phyloP scores from a whole-genome alignment of 2,329 filamentous ascomycete genomes.

The Huntiella omanensis region DNA sequence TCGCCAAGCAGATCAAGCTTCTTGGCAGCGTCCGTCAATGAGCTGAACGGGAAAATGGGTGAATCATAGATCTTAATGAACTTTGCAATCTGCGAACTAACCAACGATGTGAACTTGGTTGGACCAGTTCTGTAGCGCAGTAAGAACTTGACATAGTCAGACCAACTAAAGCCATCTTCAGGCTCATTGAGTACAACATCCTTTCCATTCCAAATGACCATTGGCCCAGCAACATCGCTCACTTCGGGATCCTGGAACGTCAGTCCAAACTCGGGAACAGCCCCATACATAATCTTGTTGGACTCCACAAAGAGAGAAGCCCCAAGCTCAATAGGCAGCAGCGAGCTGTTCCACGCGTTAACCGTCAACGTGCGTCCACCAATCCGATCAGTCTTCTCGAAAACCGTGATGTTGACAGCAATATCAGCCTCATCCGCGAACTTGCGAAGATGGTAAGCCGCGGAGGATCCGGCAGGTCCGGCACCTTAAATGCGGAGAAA shows the following conservation, averaged over 20 bases:
- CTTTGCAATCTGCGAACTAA: constrained; percentile 48
- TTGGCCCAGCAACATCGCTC: constrained; percentile 24
- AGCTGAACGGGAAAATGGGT: constrained; percentile 70
- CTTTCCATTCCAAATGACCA: constrained; percentile 69
- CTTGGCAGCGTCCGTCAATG: constrained; percentile 47
- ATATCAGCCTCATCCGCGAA: constrained; percentile 45
- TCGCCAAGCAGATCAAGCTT: constrained; percentile 47
- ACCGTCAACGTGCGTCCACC: constrained; percentile 81
- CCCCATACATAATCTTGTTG: constrained; percentile 66
- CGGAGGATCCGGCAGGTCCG: constrained; percentile 70
- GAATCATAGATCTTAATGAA: constrained; percentile 67
- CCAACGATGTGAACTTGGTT: constrained; percentile 50
- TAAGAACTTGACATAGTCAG: constrained; percentile 58
- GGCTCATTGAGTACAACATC: constrained; percentile 26
- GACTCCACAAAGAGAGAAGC: constrained; percentile 79
- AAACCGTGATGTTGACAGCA: constrained; percentile 64
- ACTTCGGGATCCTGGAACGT: constrained; percentile 27
- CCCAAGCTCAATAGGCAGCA: constrained; percentile 62
- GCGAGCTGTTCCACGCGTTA: constrained; percentile 48
- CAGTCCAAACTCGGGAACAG: constrained; percentile 54
- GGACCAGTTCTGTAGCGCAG: constrained; percentile 77
- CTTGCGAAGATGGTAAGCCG: constrained; percentile 64
- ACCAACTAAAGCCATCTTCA: constrained; percentile 41
- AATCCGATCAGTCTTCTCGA: constrained; percentile 58
- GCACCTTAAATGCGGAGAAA: constrained; percentile 41